Evolutionary conservation across 2,329 filamentous ascomycete species (phyloP), one percentile per base, ranked within the genome.

Genomic region (Microthyrium microscopicum): DNA sequence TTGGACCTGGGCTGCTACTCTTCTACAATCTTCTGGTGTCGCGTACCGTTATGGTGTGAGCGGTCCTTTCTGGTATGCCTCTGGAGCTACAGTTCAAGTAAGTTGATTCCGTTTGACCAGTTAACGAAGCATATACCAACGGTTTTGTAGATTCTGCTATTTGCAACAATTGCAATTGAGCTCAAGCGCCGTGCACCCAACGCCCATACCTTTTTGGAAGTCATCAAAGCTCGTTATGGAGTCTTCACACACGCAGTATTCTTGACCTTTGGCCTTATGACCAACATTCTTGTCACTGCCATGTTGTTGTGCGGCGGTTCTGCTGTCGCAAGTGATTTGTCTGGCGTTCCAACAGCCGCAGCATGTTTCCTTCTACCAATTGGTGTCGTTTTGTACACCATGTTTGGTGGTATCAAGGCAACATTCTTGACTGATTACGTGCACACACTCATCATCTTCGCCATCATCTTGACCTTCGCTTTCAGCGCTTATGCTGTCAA

Each of bases 391-490:
- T 37, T 42, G 18, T 46, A 46, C 35, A 44, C 43, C 8, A 27
- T 45, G 19, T 34, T 38, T 8, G 44, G 44, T 6, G 44, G 44
- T 5, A 41, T 46, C 26, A 45, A 44, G 26, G 43, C 44, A 3
- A 45, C 44, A 5, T 41, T 46, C 22, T 29, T 45, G 19, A 42
- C 42, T 2, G 52, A 54, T 30, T 55, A 53, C 37, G 52, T 51
- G 18, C 55, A 60, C 40, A 58, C 55, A 2, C 36, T 55, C 33
- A 52, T 60, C 24, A 41, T 59, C 12, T 56, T 60, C 48, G 53
- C 59, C 36, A 54, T 56, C 34, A 58, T 60, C 15, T 47, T 60
- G n/a, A 53, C 55, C 39, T 60, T 60, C 40, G 43, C 27, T 42
- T 60, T 59, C 47, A 44, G 53, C 20, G 49, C 53, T 8, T 60